phyloP scores from a whole-genome alignment of 2,329 filamentous ascomycete species.

The Apiospora sp. region DNA sequence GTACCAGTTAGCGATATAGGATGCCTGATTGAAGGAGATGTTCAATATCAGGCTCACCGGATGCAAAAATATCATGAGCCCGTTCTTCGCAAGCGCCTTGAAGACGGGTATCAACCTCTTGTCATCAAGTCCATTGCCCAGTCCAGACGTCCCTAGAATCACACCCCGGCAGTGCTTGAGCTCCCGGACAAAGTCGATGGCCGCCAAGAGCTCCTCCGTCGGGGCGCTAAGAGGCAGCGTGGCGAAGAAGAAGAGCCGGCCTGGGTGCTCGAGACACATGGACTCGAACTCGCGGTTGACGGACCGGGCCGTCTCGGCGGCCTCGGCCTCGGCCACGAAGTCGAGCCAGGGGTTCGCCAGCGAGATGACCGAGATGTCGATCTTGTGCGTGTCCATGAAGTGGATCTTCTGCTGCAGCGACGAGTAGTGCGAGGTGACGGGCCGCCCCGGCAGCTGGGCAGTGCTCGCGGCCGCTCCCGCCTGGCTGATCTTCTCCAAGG shows the following conservation, averaged over 20 bases:
- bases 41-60: conserved; percentile 50
- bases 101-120: conserved; percentile 75
- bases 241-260: conserved; percentile 83
- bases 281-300: conserved; percentile 82
- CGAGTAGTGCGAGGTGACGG: conserved; percentile 84
- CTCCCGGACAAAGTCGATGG: conserved; percentile 68
- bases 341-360: conserved; percentile 96
- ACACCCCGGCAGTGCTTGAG: conserved; percentile 81
- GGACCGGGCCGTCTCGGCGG: conserved; percentile 66
- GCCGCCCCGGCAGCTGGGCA: conserved; percentile 74
- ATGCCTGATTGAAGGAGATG: no score
- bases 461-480: conserved; percentile 50
- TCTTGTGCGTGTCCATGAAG: conserved; percentile 87
- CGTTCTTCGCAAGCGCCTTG: conserved; percentile 68
- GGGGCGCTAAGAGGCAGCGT: conserved; percentile 79
- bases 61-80: conserved; percentile 81
- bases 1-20: not conserved
- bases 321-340: conserved; percentile 71
- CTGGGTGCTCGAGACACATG: conserved; percentile 72
- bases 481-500: conserved; percentile 58
- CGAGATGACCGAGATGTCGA: conserved; percentile 84
- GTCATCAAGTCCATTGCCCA: conserved; percentile 85
- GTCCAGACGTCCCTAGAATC: conserved; percentile 84
- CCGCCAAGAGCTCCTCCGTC: conserved; percentile 65
- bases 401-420: conserved; percentile 80